A percentile compares a stretch with the other conserved stretches of the same genome.
Evolutionary conservation across 1,139 yeast genomes (phyloP).

Genomic region (Blastobotrys persicus): DNA sequence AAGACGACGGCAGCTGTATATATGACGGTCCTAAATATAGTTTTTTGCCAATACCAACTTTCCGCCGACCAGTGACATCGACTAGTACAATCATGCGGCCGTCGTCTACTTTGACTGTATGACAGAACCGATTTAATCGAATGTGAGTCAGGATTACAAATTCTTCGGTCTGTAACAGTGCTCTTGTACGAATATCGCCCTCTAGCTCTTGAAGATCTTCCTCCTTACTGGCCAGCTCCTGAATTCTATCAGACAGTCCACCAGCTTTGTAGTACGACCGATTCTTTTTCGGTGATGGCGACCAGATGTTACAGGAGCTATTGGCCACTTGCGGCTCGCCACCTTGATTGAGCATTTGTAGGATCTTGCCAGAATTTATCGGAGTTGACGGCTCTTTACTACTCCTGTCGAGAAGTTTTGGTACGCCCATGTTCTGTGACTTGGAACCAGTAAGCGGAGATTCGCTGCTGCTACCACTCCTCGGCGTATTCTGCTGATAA

Average conservation of each 20-base stretch:
- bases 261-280: not conserved
- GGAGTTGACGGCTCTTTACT: not conserved
- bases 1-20: not conserved
- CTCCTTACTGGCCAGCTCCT: constrained; percentile 2
- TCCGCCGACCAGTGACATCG: not conserved
- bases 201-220: not conserved
- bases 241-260: constrained; percentile 4
- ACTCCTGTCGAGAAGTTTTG: not conserved
- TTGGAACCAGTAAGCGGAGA: not conserved
- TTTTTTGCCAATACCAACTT: not conserved
- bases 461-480: not conserved
- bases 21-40: constrained; percentile 1
- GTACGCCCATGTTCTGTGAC: not conserved
- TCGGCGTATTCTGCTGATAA: constrained; percentile 1
- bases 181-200: not conserved
- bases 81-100: not conserved
- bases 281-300: constrained; percentile 7
- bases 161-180: not conserved
- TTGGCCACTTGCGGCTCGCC: not conserved
- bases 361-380: not conserved
- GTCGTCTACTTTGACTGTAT: not conserved
- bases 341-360: not conserved
- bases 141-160: not conserved
- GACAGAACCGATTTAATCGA: constrained; percentile 5
- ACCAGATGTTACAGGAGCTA: not conserved